Conservation (phyloP, 1,139 yeast species). For the Candida tunisiensis region DNA sequence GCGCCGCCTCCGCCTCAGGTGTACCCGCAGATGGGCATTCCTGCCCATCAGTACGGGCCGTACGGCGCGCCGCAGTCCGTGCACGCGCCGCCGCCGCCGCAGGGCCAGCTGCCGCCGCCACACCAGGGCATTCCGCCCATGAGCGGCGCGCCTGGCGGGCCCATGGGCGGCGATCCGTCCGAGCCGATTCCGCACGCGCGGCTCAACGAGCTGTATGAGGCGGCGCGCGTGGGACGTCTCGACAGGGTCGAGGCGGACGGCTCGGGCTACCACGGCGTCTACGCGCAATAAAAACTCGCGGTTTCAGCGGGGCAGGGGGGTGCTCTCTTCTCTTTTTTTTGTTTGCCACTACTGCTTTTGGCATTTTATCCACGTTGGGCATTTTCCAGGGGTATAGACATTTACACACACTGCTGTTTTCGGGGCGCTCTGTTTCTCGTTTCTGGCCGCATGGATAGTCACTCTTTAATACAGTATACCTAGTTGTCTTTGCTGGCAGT, state of each 20-base stretch:
- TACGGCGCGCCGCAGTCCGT: constrained; percentile 15
- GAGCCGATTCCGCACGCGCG: constrained; percentile 24
- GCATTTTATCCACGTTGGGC: no score
- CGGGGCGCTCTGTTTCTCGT: no score
- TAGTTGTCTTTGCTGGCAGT: no score
- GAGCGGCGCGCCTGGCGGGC: constrained; percentile 7
- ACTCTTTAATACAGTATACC: no score
- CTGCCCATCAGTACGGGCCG: constrained; percentile 17
- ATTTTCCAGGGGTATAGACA: no score
- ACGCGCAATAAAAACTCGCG: constrained; percentile 24
- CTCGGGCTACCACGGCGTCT: constrained; percentile 25
- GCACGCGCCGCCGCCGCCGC: constrained; percentile 4
- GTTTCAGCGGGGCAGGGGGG: no score
- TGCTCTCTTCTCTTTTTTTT: no score
- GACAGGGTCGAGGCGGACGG: constrained; percentile 30
- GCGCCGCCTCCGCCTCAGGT: constrained; percentile 19
- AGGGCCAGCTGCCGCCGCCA: constrained; percentile 5
- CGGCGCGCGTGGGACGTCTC: constrained; percentile 31
- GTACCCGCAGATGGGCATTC: constrained; percentile 19
- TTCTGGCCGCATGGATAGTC: no score
- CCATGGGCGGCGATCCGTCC: constrained; percentile 16
- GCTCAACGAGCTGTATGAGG: constrained; percentile 29
- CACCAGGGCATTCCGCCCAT: constrained; percentile 7
- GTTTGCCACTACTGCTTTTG: no score
- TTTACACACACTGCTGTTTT: no score